Evolutionary conservation across 192 early-diverging fungal genomes (phyloP).

Genomic region (Entomortierella parvispora): DNA sequence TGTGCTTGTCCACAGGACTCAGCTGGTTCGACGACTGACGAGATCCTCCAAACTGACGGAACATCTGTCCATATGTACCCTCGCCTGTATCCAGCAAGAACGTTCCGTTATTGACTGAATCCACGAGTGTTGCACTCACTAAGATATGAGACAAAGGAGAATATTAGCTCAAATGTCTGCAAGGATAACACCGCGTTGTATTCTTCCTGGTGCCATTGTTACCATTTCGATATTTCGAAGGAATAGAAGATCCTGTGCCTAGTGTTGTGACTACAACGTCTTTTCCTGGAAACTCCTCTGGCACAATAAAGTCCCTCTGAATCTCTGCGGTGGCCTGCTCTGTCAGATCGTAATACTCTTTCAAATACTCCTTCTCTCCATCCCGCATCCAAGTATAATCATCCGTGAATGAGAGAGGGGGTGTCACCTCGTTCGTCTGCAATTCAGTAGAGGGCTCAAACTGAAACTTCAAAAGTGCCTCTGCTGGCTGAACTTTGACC

Average conservation of each 20-base stretch:
- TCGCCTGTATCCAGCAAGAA: conserved; percentile 93
- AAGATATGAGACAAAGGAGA: not conserved
- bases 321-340: conserved; percentile 42
- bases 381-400: conserved; percentile 2
- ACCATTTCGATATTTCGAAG: conserved; percentile 93
- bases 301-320: conserved; percentile 3
- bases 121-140: conserved; percentile 87
- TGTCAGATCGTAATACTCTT: conserved; percentile 53
- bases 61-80: conserved; percentile 85
- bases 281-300: conserved; percentile 45
- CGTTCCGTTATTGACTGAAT: conserved; percentile 67
- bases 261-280: conserved; percentile 75
- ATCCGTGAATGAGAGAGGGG: not conserved
- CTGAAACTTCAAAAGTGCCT: conserved; percentile 63
- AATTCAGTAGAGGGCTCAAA: conserved; percentile 73
- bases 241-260: conserved; percentile 91
- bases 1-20: conserved; percentile 62
- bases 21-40: conserved; percentile 11
- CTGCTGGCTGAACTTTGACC: conserved; percentile 23
- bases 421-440: conserved; percentile 46
- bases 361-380: conserved; percentile 7
- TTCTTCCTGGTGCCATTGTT: conserved; percentile 12
- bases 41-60: conserved; percentile 67
- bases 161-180: not conserved
- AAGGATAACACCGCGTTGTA: not conserved